Base-by-base conservation (phyloP, 164 flowering plant genomes). In the Hamamelis virginiana region DNA sequence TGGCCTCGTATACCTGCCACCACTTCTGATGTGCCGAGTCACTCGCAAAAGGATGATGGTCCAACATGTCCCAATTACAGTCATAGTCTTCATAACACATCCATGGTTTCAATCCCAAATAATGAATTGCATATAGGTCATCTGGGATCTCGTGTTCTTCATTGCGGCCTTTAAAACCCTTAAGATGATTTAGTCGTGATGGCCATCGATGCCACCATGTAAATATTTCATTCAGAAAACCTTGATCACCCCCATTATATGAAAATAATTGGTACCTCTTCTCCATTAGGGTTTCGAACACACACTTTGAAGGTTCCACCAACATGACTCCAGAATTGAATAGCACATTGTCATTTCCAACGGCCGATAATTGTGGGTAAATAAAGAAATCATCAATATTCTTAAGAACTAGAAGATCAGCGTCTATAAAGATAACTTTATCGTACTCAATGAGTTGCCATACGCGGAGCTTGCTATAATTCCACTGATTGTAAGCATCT, bases 121-220 rank as follows among this genome's bases (percentile, higher is more conserved):
- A n/a, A n/a, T n/a, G n/a, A n/a, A n/a, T n/a, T n/a, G n/a, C n/a
- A n/a, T n/a, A n/a, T n/a, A n/a, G 47, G 8, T 74, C 75, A 2
- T 78, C 63, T 0, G 81, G 77, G 0, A 80, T 27, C 38, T 72
- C 70, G 13, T 67, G 73, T 1, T 28, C 4, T 9, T 48, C 11
- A 1, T 62, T 28, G 15, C 62, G 64, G 1, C 1, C 15, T 2
- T n/a, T 1, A 43, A 70, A 80, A 3, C 67, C 23, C 77, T 89
- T 90, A 4, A 94, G 76, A 26, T 21, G 62, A 59, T 91, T 91
- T 8, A 84, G 11, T 46, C 47, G 78, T 1, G 19, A 5, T 0
- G 92, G 91, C 71, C 74, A 77, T 38, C 96, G 64, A 41, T 94
- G 98, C 97, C 98, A 94, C 95, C 96, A 94, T 1, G 87, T 80